phyloP scores from a whole-genome alignment of 2,329 filamentous ascomycete genomes.

The Chalara sp. region DNA sequence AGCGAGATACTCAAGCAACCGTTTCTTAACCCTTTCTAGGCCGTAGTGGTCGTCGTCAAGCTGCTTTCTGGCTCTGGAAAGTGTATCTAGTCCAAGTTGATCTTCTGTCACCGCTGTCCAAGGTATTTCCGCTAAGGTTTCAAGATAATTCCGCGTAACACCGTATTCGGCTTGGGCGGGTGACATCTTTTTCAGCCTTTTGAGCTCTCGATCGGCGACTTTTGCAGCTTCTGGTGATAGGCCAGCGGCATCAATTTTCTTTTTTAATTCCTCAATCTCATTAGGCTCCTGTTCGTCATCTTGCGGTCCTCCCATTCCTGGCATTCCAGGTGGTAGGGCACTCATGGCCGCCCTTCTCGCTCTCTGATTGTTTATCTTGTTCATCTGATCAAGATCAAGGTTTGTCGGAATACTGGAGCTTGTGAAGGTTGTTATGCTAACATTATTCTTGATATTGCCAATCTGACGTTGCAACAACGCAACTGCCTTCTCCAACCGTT shows the following conservation, averaged over 20 bases:
- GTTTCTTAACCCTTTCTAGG: slow-evolving; percentile 94
- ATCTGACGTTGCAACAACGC: slow-evolving; percentile 80
- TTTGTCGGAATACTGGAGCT: slow-evolving; percentile 56
- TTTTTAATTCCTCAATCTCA: slow-evolving; percentile 86
- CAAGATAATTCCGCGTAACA: slow-evolving; percentile 86
- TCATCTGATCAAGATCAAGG: slow-evolving; percentile 48
- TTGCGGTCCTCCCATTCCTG: slow-evolving; percentile 28
- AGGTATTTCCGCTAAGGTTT: slow-evolving; percentile 89
- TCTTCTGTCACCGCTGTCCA: slow-evolving; percentile 85
- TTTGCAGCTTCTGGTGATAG: slow-evolving; percentile 81
- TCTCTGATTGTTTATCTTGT: slow-evolving; percentile 36
- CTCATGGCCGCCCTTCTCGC: slow-evolving; percentile 19
- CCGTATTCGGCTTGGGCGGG: slow-evolving; percentile 94
- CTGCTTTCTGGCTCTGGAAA: slow-evolving; percentile 76
- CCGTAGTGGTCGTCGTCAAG: slow-evolving; percentile 96
- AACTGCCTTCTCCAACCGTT: slow-evolving; percentile 73
- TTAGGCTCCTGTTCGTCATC: slow-evolving; percentile 74
- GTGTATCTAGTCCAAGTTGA: slow-evolving; percentile 72
- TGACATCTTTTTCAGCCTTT: slow-evolving; percentile 88
- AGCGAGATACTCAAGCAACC: slow-evolving; percentile 88
- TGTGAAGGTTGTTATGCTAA: slow-evolving; percentile 75
- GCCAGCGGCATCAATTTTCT: slow-evolving; percentile 74
- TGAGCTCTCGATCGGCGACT: slow-evolving; percentile 84
- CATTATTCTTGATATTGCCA: slow-evolving; percentile 74
- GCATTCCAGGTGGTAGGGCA: slow-evolving; percentile 17